These are phyloP conservation scores for Guyanaporus albipodus DNA, from an alignment of 768 basidiomycete species.

Conservation along the genomic window DNA sequence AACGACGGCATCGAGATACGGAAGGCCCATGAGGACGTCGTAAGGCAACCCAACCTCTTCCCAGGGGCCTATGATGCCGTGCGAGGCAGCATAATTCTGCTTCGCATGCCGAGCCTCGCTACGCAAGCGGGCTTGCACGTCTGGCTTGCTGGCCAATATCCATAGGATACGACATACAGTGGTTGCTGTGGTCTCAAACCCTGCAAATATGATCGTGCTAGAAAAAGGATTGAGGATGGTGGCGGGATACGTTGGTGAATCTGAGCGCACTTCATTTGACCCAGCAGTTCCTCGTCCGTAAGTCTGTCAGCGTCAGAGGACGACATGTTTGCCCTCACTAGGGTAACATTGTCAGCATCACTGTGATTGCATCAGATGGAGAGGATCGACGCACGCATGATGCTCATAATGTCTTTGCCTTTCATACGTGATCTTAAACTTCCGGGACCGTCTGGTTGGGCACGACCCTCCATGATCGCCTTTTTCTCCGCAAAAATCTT, in stretches of 20 bases:
- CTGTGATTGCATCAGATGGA: neutral
- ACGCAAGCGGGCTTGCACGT: slow-evolving; percentile 33
- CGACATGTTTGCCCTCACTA: slow-evolving; percentile 34
- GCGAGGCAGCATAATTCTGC: slow-evolving; percentile 5
- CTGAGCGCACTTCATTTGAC: slow-evolving; percentile 36
- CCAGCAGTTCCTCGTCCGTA: slow-evolving; percentile 34
- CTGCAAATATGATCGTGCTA: slow-evolving; percentile 36
- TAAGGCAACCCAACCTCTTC: slow-evolving; percentile 32
- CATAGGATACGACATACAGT: slow-evolving; percentile 34
- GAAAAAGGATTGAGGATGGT: neutral
- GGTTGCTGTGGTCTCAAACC: slow-evolving; percentile 29
- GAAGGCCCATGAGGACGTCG: slow-evolving; percentile 39
- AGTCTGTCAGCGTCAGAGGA: slow-evolving; percentile 30
- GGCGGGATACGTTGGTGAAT: neutral
- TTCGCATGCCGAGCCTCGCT: slow-evolving; percentile 31
- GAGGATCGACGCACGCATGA: slow-evolving; percentile 31
- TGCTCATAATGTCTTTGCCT: slow-evolving; percentile 37
- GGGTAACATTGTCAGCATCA: neutral
- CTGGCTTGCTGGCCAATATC: slow-evolving; percentile 28
- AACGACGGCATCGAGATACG: slow-evolving; percentile 44
- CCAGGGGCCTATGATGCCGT: slow-evolving; percentile 22
- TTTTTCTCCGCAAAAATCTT: slow-evolving; percentile 31
- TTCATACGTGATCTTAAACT: slow-evolving; percentile 11
- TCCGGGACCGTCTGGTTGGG: slow-evolving; percentile 7
- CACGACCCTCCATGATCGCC: slow-evolving; percentile 14